Base-by-base conservation (phyloP, 768 basidiomycete genomes). In the Termitomyces sp. region DNA sequence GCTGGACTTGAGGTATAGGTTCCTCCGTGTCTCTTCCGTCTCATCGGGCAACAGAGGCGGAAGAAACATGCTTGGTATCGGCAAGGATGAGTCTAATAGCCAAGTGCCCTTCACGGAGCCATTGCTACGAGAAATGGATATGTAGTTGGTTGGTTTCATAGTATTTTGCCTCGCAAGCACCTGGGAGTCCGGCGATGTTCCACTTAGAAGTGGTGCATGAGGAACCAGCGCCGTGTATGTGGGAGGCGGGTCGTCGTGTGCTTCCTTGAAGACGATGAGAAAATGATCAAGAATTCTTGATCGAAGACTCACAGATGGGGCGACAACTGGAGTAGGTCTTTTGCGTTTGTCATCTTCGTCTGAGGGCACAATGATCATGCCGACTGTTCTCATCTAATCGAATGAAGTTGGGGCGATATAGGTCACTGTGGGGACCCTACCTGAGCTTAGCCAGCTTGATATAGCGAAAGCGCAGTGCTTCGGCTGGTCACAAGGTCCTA, bases 51-150 rank as follows among this genome's bases (percentile, higher is more conserved):
- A 41, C 0, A 82, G 61, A 23, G 79, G 74, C 3, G 77, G 73
- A 7, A 82, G 66, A 37, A 78, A 52, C 17, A 69, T 55, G 0
- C 63, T 4, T 0, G 82, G 80, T 44, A 82, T 71, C 11, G 50
- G 31, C 21, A 82, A 64, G 19, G 66, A 58, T 1, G 82, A 75
- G 56, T 82, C 76, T 40, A 82, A 66, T 34, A 77, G 63, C 68
- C 79, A 82, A 1, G 60, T 58, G 10, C 72, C 77, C 57, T 68
- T 71, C 31, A 78, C 63, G 2, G 66, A 59, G 0, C 58, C 56
- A 57, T 75, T 70, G 5, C 31, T 50, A 32, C 69, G 69, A 23
- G 63, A 63, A 10, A 76, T 59, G 12, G 64, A 65, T 50, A 74
- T 51, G 53, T 65, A 73, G 56, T 77, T 75, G 57, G 64, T 66